Conservation (phyloP, 306 rosid species). For the Cucurbita maxima region DNA sequence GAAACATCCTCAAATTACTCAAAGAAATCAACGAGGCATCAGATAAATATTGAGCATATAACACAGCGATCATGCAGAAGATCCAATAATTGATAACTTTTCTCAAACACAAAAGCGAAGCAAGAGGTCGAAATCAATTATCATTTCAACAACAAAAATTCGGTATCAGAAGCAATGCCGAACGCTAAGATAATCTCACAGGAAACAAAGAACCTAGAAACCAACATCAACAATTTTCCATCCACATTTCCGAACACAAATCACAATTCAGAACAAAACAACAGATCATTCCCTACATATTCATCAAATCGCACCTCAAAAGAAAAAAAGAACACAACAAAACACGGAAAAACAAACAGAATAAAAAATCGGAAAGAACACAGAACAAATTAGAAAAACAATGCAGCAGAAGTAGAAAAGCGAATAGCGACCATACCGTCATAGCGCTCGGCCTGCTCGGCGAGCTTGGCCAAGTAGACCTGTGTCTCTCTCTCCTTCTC, state of each 20-base stretch:
- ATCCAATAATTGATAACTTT: not conserved
- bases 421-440: not conserved
- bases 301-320: not conserved
- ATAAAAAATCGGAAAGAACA: not conserved
- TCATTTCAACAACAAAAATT: not conserved
- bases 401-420: not conserved
- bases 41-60: not conserved
- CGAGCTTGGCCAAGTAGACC: constrained; percentile 9
- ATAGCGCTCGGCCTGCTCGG: constrained; percentile 8
- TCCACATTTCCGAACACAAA: too few relatives aligned
- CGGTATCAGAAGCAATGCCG: not conserved
- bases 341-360: not conserved
- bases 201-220: not conserved
- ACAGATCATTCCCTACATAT: not conserved
- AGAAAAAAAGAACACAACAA: not conserved
- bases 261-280: not conserved
- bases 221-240: too few relatives aligned
- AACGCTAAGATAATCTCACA: not conserved
- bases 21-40: not conserved
- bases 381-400: not conserved
- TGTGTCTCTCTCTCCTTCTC: constrained; percentile 7
- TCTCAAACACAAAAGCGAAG: not conserved
- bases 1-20: not conserved
- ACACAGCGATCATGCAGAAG: not conserved
- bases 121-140: not conserved